Conservation (phyloP, 805 yeast species). For the Starmerella khaoyaiensis region DNA sequence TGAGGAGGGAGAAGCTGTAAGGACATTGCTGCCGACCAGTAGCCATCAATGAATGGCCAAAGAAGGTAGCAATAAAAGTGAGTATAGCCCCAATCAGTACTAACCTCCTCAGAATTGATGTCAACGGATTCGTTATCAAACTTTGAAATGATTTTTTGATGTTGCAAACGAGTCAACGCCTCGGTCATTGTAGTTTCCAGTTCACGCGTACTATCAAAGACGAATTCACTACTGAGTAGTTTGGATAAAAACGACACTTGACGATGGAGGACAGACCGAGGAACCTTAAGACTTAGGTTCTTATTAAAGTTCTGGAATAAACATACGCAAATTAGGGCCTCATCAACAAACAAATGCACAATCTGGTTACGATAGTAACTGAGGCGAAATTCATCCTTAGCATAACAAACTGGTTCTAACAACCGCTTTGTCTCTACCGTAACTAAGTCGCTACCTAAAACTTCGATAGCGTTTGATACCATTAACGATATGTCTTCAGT, state of each 20-base stretch:
- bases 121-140: slow-evolving; percentile 14
- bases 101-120: slow-evolving; percentile 16
- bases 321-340: slow-evolving; percentile 37
- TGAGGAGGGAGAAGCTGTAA: slow-evolving; percentile 27
- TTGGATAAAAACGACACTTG: slow-evolving; percentile 29
- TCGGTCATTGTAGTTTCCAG: slow-evolving; percentile 26
- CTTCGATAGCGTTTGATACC: slow-evolving; percentile 31
- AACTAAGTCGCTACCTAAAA: slow-evolving; percentile 30
- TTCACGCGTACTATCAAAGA: slow-evolving; percentile 25
- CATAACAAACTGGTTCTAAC: slow-evolving; percentile 30
- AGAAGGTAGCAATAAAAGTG: slow-evolving; percentile 33
- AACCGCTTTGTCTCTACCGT: slow-evolving; percentile 25
- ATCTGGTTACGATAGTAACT: slow-evolving; percentile 46
- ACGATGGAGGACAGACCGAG: slow-evolving; percentile 23
- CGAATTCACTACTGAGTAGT: slow-evolving; percentile 31
- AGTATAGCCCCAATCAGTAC: slow-evolving; percentile 25
- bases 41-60: slow-evolving; percentile 36
- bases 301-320: slow-evolving; percentile 25
- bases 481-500: slow-evolving; percentile 24
- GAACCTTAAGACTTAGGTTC: slow-evolving; percentile 19
- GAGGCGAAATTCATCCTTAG: slow-evolving; percentile 42
- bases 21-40: slow-evolving; percentile 31
- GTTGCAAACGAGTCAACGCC: slow-evolving; percentile 24
- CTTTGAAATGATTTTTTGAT: slow-evolving; percentile 24
- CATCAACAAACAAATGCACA: slow-evolving; percentile 42